Evolutionary conservation across 2,329 filamentous ascomycete genomes (phyloP).

Genomic region (Arthrobotrys musiformis): DNA sequence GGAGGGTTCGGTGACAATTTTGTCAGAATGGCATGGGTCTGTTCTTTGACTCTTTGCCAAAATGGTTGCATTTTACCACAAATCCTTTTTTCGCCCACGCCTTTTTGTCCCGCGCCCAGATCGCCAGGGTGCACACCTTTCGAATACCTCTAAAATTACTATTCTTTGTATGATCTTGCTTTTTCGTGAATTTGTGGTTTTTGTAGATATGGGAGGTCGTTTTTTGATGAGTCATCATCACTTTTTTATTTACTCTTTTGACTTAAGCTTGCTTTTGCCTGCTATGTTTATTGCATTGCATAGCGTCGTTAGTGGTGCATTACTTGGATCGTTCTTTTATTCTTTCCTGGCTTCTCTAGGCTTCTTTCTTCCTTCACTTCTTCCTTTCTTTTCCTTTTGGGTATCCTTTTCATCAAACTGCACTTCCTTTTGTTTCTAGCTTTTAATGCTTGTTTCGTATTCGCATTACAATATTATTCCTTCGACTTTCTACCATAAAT

Average conservation of each 20-base stretch:
- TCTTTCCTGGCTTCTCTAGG: too few relatives aligned
- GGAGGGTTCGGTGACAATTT: constrained; percentile 11
- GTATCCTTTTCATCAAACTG: background rate
- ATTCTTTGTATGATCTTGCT: constrained; percentile 15
- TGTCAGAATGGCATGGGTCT: background rate
- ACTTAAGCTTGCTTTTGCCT: background rate
- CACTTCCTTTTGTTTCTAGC: too few relatives aligned
- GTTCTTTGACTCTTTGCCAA: background rate
- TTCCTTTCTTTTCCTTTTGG: background rate
- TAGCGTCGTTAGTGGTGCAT: constrained; percentile 10
- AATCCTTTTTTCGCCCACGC: too few relatives aligned
- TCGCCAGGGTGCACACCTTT: too few relatives aligned
- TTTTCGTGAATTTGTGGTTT: background rate
- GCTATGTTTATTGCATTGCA: background rate
- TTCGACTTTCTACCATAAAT: background rate
- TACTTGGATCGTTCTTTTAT: constrained; percentile 4
- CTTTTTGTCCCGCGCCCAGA: too few relatives aligned
- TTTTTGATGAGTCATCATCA: constrained; percentile 25
- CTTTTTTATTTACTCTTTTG: background rate
- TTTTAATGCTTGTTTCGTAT: background rate
- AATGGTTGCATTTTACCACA: background rate
- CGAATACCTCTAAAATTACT: background rate
- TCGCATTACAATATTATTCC: background rate
- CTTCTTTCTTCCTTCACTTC: too few relatives aligned
- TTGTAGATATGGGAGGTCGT: constrained; percentile 15